These are phyloP conservation scores for Cladosporium sp. DNA, from an alignment of 2,329 filamentous ascomycete genomes.

Conservation along the genomic window DNA sequence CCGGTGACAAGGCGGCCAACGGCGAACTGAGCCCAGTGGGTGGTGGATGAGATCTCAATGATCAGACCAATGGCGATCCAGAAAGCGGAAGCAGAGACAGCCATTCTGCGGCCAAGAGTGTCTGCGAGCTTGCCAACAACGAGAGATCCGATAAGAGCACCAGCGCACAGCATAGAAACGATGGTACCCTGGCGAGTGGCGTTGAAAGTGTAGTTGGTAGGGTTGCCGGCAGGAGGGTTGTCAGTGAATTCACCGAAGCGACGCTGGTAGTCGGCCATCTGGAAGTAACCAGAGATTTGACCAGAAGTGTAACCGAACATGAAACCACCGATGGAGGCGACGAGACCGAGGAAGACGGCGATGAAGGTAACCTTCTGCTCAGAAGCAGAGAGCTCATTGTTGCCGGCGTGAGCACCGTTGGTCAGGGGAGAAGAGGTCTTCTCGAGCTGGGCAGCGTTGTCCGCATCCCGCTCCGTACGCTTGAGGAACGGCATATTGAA, in stretches of 20 bases:
- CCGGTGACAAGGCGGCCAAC: conserved; percentile 48
- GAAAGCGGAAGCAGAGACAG: conserved; percentile 53
- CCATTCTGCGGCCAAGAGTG: conserved; percentile 49
- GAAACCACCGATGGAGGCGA: conserved; percentile 58
- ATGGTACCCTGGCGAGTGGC: conserved; percentile 42
- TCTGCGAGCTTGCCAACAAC: conserved; percentile 55
- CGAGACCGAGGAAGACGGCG: conserved; percentile 56
- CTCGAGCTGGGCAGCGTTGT: conserved; percentile 36
- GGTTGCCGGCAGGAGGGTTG: conserved; percentile 22
- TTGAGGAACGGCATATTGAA: conserved; percentile 39
- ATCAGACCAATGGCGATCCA: conserved; percentile 47
- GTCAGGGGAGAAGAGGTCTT: conserved; percentile 29
- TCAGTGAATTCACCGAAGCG: conserved; percentile 54
- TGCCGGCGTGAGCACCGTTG: conserved; percentile 16
- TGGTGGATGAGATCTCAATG: conserved; percentile 46
- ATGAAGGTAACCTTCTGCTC: conserved; percentile 38
- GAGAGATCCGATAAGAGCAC: conserved; percentile 46
- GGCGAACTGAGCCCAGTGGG: conserved; percentile 51
- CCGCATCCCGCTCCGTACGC: conserved; percentile 36
- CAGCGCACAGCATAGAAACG: conserved; percentile 48
- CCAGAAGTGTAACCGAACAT: conserved; percentile 67
- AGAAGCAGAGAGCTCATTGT: conserved; percentile 24
- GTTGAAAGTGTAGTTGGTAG: conserved; percentile 43
- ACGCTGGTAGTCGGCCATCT: conserved; percentile 54
- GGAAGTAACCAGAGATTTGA: conserved; percentile 55